Evolutionary conservation across 2,329 filamentous ascomycete genomes (phyloP).

Genomic region (Cladophialophora immunda): DNA sequence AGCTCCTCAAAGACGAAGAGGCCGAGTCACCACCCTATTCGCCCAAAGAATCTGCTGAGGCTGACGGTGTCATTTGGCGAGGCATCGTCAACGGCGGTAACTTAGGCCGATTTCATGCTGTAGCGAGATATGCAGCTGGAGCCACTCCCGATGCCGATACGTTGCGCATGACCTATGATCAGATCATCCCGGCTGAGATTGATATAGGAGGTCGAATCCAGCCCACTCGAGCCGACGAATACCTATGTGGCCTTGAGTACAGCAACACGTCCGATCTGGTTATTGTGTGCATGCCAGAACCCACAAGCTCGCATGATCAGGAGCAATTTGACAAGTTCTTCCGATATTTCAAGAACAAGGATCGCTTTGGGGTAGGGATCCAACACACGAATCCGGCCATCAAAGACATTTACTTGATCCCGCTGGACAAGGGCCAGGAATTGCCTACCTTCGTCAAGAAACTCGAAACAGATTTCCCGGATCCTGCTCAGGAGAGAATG

Average conservation of each 20-base stretch:
- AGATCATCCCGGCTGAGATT: slow-evolving; percentile 73
- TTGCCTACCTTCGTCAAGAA: slow-evolving; percentile 89
- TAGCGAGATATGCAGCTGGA: slow-evolving; percentile 84
- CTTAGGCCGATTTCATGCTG: slow-evolving; percentile 76
- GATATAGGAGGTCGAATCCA: slow-evolving; percentile 76
- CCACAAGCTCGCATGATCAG: slow-evolving; percentile 55
- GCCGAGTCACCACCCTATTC: slow-evolving; percentile 85
- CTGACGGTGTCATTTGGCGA: slow-evolving; percentile 79
- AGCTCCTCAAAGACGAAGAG: slow-evolving; percentile 82
- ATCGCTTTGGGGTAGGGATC: slow-evolving; percentile 86
- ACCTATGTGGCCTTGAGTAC: slow-evolving; percentile 86
- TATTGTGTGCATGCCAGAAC: slow-evolving; percentile 74
- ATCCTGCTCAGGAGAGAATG: slow-evolving; percentile 76
- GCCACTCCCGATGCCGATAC: slow-evolving; percentile 62
- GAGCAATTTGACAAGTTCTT: slow-evolving; percentile 78
- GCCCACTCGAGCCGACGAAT: slow-evolving; percentile 83
- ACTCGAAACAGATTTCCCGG: slow-evolving; percentile 83
- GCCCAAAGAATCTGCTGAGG: slow-evolving; percentile 74
- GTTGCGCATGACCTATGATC: slow-evolving; percentile 66
- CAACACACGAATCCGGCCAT: slow-evolving; percentile 78
- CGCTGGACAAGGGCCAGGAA: slow-evolving; percentile 75
- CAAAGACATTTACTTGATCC: slow-evolving; percentile 90
- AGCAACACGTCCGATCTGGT: slow-evolving; percentile 84
- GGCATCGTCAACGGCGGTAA: slow-evolving; percentile 79
- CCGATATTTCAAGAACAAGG: slow-evolving; percentile 83